Base-by-base conservation (phyloP, 192 early-diverging fungal genomes). In the Podochytrium sp. region DNA sequence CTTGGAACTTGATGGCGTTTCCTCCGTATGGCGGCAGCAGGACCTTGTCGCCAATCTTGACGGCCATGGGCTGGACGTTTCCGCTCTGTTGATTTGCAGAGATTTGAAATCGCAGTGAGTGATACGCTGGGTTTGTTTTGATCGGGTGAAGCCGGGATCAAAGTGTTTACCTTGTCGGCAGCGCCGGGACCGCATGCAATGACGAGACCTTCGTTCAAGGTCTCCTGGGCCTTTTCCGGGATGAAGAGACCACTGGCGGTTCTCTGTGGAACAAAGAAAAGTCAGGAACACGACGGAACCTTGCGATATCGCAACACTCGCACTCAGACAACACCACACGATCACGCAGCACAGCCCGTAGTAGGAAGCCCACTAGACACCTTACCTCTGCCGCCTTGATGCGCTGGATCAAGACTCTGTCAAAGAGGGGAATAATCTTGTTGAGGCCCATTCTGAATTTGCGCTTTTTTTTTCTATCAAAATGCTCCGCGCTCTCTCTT, bases 161-260 rank as follows among this genome's bases (percentile, higher is more conserved):
- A 61, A 51, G 20, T 47, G 35, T 57, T 30, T 50, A 76, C 79
- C 83, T 96, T 94, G 80, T 87, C 90, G 42, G 94, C 73, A 51
- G 89, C 84, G 65, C 98, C 98, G 71, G 95, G 95, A 47, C 98
- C 98, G 34, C 93, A 91, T 33, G 96, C 92, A 71, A 99, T 83
- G 55, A 99, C 96, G 68, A 94, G 70, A 51, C 92, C 98, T 85
- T 99, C 97, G 86, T 99, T 98, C 43, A 96, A 82, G 58, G 91
- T 85, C 85, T 99, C 97, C 75, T 96, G 93, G n/a, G 96, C 93
- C 88, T 97, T 98, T 82, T 99, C 96, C 43, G 98, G 98, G 49
- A 99, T 95, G 83, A 91, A 93, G 71, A 99, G 89, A 77, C 98
- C 98, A 3, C 92, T 85, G 38, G 95, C 93, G 34, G 98, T 99